Evolutionary conservation across 805 yeast species (phyloP).

Genomic region (Candida sithepensis): DNA sequence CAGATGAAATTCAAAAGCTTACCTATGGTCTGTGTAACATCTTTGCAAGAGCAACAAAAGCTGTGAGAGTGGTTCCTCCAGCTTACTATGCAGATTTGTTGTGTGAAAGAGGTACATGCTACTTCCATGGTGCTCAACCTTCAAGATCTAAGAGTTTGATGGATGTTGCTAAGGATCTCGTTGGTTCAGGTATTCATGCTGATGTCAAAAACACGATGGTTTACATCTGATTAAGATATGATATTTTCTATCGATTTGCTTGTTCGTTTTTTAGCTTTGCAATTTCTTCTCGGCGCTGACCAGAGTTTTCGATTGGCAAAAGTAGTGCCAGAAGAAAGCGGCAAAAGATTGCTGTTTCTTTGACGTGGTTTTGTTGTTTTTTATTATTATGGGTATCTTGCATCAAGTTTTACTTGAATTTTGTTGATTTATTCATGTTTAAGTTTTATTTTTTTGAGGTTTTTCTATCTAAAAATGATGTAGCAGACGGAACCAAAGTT

Average conservation of each 20-base stretch:
- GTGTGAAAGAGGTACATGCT: conserved; percentile 30
- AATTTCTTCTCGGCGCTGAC: no score
- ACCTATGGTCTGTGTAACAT: conserved; percentile 29
- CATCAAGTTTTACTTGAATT: no score
- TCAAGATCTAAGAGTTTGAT: conserved; percentile 10
- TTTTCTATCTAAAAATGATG: no score
- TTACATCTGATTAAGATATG: conserved; percentile 9
- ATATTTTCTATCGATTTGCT: not conserved
- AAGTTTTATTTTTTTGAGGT: no score
- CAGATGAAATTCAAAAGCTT: conserved; percentile 26
- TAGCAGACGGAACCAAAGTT: no score
- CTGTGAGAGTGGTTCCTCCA: conserved; percentile 33
- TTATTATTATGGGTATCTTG: no score
- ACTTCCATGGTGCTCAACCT: conserved; percentile 10
- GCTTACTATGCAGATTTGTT: conserved; percentile 30
- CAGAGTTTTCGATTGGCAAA: no score
- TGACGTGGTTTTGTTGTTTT: no score
- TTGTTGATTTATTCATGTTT: no score
- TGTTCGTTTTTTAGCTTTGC: not conserved
- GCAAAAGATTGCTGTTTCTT: no score
- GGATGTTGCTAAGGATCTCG: conserved; percentile 14
- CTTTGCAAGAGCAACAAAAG: conserved; percentile 30
- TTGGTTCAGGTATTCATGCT: conserved; percentile 18
- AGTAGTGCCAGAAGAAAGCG: no score
- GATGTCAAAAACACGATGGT: conserved; percentile 19